phyloP scores from a whole-genome alignment of 805 yeast species.

The Ogataea trehalophila region DNA sequence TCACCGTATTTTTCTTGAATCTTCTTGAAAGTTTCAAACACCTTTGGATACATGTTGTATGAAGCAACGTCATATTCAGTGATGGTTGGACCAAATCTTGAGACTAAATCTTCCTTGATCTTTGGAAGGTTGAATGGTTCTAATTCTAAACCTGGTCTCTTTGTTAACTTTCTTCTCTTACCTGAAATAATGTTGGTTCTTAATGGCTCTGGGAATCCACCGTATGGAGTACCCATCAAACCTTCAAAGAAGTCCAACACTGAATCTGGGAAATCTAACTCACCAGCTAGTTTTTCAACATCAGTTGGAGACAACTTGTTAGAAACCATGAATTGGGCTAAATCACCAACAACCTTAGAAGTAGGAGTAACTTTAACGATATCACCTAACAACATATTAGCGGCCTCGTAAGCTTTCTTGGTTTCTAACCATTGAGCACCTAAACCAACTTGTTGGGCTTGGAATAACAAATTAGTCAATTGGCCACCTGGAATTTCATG shows the following conservation, averaged over 20 bases:
- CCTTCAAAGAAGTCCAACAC: conserved; percentile 99
- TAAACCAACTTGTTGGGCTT: conserved; percentile 97
- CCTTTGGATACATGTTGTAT: conserved; percentile 97
- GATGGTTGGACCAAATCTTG: conserved; percentile 71
- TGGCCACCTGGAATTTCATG: conserved; percentile 99
- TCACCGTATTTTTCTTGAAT: conserved; percentile 79
- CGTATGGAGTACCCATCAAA: conserved; percentile 98
- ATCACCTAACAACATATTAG: conserved; percentile 89
- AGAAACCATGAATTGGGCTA: conserved; percentile 99
- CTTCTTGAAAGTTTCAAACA: conserved; percentile 81
- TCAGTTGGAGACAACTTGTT: conserved; percentile 85
- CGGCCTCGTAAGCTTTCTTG: conserved; percentile 87
- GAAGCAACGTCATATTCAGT: conserved; percentile 90
- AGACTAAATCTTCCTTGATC: conserved; percentile 66
- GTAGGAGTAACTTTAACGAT: conserved; percentile 98
- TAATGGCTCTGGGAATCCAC: conserved; percentile 99
- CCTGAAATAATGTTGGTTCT: conserved; percentile 86
- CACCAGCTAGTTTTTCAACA: conserved; percentile 79
- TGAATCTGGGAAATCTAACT: conserved; percentile 97
- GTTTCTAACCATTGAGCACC: conserved; percentile 97
- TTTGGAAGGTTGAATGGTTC: conserved; percentile 75
- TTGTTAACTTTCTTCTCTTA: conserved; percentile 84
- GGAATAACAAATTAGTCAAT: conserved; percentile 95
- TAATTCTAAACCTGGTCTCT: conserved; percentile 89
- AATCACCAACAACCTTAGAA: conserved; percentile 98